Conservation (phyloP, 2,329 filamentous ascomycete genomes). For the Beauveria caledonica region DNA sequence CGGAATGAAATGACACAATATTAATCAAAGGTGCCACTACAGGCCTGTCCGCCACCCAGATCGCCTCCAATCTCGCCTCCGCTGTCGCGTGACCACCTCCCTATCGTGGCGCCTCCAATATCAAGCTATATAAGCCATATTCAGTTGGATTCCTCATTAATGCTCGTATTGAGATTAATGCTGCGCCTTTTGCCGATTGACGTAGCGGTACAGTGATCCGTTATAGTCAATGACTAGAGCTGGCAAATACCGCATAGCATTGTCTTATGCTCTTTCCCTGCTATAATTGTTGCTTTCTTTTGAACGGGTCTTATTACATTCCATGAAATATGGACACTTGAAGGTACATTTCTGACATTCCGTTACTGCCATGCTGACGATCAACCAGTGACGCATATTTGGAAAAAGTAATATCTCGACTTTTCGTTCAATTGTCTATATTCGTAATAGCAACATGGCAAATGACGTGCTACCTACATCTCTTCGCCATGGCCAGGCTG, state of each 20-base stretch:
- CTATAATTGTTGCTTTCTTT: background rate
- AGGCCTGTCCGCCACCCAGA: background rate
- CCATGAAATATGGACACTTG: background rate
- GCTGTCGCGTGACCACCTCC: background rate
- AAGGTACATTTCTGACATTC: too few relatives aligned
- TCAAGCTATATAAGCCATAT: background rate
- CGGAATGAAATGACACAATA: too few relatives aligned
- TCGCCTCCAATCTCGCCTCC: background rate
- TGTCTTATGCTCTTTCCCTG: too few relatives aligned
- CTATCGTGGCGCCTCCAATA: background rate
- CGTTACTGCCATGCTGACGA: too few relatives aligned
- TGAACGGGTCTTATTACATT: background rate
- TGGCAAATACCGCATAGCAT: too few relatives aligned
- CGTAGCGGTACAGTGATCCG: too few relatives aligned
- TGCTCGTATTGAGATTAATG: too few relatives aligned
- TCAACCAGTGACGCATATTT: background rate
- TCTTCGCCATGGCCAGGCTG: conserved; percentile 30
- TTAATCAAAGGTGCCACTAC: background rate
- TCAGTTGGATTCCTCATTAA: background rate
- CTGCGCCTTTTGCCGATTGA: too few relatives aligned
- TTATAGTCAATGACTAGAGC: too few relatives aligned
- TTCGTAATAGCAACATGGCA: too few relatives aligned
- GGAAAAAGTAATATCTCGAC: background rate
- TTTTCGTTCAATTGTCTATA: background rate
- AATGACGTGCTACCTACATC: background rate